Evolutionary conservation across 495 filamentous ascomycete genomes (phyloP).

Genomic region (Xylaria scruposa): DNA sequence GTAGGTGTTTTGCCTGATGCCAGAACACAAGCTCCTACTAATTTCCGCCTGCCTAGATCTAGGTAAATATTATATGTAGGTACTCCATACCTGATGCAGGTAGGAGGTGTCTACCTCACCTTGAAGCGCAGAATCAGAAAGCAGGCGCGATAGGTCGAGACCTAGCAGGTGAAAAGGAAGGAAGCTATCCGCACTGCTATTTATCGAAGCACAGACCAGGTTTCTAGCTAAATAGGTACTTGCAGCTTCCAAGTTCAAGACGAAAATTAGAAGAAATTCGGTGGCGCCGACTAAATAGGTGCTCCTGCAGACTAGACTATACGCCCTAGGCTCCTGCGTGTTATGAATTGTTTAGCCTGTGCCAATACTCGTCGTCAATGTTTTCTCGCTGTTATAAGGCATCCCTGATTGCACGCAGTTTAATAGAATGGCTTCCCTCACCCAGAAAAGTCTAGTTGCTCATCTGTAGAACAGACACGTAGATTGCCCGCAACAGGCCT

Average conservation of each 20-base stretch:
- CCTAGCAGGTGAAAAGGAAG: too few species aligned
- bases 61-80: too few species aligned
- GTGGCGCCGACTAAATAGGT: neutral
- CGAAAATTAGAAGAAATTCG: neutral
- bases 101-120: neutral
- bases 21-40: too few species aligned
- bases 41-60: too few species aligned
- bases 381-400: neutral
- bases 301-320: neutral
- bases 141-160: neutral
- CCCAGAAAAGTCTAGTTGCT: neutral
- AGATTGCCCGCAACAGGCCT: neutral
- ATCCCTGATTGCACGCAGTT: neutral
- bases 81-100: neutral
- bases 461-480: neutral
- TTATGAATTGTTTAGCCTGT: neutral
- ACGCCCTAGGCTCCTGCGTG: neutral
- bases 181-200: neutral
- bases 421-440: neutral
- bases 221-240: neutral
- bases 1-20: too few species aligned
- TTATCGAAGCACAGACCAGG: neutral
- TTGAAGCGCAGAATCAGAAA: neutral
- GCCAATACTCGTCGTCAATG: neutral
- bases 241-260: neutral